Conservation (phyloP, 768 basidiomycete species). For the Leccinum fibrillosum region DNA sequence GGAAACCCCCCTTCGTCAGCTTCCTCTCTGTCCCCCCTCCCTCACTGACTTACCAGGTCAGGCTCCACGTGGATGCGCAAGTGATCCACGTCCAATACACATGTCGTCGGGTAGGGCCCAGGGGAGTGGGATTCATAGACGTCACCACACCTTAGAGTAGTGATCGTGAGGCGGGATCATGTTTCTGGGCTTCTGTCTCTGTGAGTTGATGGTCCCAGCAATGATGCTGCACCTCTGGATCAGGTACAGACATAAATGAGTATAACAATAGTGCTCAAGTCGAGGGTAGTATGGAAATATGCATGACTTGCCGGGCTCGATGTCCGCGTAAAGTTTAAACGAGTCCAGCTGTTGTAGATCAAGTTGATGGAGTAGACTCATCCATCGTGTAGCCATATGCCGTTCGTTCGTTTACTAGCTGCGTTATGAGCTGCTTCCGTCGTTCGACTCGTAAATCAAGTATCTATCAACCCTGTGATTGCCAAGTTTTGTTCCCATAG, state of each 20-base stretch:
- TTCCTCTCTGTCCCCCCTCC: background rate
- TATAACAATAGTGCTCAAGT: background rate
- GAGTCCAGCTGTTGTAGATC: background rate
- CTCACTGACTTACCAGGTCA: constrained; percentile 2
- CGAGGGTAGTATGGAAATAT: background rate
- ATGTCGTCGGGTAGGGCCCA: background rate
- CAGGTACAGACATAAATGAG: background rate
- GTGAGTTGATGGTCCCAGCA: too few relatives aligned
- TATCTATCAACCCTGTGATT: background rate
- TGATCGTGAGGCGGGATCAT: background rate
- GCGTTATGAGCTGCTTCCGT: background rate
- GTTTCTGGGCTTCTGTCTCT: too few relatives aligned
- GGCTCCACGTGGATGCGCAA: constrained; percentile 11
- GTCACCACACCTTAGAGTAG: constrained; percentile 12
- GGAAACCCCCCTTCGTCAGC: background rate
- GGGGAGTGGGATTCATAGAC: constrained; percentile 15
- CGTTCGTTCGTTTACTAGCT: background rate
- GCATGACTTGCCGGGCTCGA: constrained; percentile 3
- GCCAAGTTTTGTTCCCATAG: background rate
- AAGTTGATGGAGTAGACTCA: background rate
- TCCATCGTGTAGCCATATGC: constrained; percentile 6
- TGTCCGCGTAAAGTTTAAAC: background rate
- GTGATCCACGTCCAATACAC: background rate
- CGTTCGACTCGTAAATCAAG: background rate
- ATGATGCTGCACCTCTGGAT: constrained; percentile 4